Percentiles rank a stretch among this genome's conserved stretches.
phyloP scores from a whole-genome alignment of 2,329 filamentous ascomycete species.

The Ilyonectria robusta region DNA sequence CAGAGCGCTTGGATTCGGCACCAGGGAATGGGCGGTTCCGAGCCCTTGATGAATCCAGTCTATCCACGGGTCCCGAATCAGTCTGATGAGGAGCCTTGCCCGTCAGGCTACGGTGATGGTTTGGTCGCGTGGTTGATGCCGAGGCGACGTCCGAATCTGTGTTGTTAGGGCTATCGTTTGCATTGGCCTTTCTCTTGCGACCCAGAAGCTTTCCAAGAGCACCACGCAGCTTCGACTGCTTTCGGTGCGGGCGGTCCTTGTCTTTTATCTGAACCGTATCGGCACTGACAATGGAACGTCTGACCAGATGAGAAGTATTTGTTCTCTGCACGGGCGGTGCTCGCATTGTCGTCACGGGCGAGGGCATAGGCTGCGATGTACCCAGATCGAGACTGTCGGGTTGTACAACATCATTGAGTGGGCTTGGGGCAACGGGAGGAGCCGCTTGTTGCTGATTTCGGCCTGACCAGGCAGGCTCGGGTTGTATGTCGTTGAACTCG shows the following conservation, averaged over 20 bases:
- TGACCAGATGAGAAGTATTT: constrained; percentile 56
- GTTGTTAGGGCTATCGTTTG: constrained; percentile 39
- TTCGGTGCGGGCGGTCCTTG: constrained; percentile 60
- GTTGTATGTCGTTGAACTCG: constrained; percentile 41
- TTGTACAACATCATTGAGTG: constrained; percentile 33
- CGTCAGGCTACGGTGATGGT: constrained; percentile 38
- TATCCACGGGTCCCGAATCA: constrained; percentile 36
- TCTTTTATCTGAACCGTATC: constrained; percentile 36
- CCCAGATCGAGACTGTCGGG: constrained; percentile 32
- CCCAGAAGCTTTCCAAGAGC: constrained; percentile 72
- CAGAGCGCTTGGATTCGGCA: constrained; percentile 66
- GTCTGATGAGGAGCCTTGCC: constrained; percentile 32
- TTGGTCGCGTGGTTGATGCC: constrained; percentile 46
- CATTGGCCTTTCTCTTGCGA: constrained; percentile 64
- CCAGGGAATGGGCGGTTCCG: constrained; percentile 54
- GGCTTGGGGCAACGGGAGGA: constrained; percentile 37
- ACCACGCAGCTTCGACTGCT: constrained; percentile 70
- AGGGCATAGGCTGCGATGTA: constrained; percentile 25
- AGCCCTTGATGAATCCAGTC: constrained; percentile 53
- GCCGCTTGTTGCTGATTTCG: constrained; percentile 29
- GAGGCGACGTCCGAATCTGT: constrained; percentile 41
- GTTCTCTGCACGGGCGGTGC: constrained; percentile 33
- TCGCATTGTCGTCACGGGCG: constrained; percentile 33
- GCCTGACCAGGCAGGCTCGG: constrained; percentile 25
- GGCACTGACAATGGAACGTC: constrained; percentile 65